Percentiles rank a stretch among this genome's conserved stretches.
Evolutionary conservation across 1,139 yeast species (phyloP).

Genomic region (Candida sp.): DNA sequence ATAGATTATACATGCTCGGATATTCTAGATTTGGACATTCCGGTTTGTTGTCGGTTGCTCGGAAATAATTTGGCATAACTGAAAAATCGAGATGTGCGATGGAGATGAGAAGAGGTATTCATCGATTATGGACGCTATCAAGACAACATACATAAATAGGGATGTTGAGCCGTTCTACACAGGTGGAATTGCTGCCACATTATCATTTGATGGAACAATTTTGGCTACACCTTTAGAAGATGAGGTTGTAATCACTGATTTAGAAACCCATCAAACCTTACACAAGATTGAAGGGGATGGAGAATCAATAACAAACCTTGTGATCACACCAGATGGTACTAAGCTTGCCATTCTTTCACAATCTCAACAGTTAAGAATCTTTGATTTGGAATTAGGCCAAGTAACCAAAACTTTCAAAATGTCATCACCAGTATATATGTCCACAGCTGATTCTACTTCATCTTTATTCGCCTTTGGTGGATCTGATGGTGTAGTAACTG

Average conservation of each 20-base stretch:
- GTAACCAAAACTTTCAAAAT: conserved; percentile 55
- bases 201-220: conserved; percentile 60
- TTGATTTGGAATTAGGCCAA: conserved; percentile 42
- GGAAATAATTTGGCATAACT: neutral
- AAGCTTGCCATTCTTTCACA: conserved; percentile 74
- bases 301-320: conserved; percentile 72
- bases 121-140: conserved; percentile 21
- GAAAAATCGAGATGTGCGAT: conserved; percentile 2
- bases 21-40: neutral
- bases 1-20: too few species aligned
- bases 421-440: conserved; percentile 78
- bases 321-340: conserved; percentile 72
- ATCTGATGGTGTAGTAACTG: conserved; percentile 88
- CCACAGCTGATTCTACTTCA: conserved; percentile 76
- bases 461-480: conserved; percentile 92
- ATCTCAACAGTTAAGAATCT: conserved; percentile 76
- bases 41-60: neutral
- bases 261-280: conserved; percentile 54
- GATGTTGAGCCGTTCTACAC: conserved; percentile 71
- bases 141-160: conserved; percentile 28
- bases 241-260: conserved; percentile 68
- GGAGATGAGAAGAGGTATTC: neutral
- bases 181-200: conserved; percentile 76
- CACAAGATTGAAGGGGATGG: conserved; percentile 81
- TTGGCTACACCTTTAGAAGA: conserved; percentile 82